A percentile compares a stretch with the other conserved stretches of the same genome.
These are phyloP conservation scores for Mycena indigotica DNA, from an alignment of 768 basidiomycete genomes.

Conservation along the genomic window DNA sequence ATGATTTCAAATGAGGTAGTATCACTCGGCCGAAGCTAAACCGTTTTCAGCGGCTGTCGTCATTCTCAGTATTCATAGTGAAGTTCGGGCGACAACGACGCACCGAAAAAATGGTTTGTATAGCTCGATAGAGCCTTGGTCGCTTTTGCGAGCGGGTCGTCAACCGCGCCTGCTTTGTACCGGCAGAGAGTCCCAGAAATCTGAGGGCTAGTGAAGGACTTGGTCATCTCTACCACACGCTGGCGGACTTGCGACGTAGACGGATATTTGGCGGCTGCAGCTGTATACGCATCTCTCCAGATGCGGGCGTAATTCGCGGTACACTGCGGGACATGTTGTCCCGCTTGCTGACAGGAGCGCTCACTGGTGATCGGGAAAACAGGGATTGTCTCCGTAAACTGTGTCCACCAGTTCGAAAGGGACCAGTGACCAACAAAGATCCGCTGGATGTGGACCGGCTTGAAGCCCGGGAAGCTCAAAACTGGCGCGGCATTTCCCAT, in stretches of 20 bases:
- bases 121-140: background rate
- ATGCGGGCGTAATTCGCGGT: background rate
- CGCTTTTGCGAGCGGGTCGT: background rate
- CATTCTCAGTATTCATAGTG: too few species aligned
- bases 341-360: background rate
- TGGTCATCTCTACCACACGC: background rate
- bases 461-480: background rate
- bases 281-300: background rate
- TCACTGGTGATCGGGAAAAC: background rate
- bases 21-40: too few species aligned
- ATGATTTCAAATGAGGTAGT: too few species aligned
- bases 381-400: background rate
- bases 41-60: too few species aligned
- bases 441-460: conserved; percentile 1
- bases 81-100: too few species aligned
- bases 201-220: background rate
- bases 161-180: background rate
- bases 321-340: background rate
- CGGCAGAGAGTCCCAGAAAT: background rate
- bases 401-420: background rate
- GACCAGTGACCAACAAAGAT: conserved; percentile 3
- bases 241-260: background rate
- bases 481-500: background rate
- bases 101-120: background rate
- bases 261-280: background rate